These are phyloP conservation scores for Penicillium salamii DNA, from an alignment of 495 filamentous ascomycete species.

Conservation along the genomic window DNA sequence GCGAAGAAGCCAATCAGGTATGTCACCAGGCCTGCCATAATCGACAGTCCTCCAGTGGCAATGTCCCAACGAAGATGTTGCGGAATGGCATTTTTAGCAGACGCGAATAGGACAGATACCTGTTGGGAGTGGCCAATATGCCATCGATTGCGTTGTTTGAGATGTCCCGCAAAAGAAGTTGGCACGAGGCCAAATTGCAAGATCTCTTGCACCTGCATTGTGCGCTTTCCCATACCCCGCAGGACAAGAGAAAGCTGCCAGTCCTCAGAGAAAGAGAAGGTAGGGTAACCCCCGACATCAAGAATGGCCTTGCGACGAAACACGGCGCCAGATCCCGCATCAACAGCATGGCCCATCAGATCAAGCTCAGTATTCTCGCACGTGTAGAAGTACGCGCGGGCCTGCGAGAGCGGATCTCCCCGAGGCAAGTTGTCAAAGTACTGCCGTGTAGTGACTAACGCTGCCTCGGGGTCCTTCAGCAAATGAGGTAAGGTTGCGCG, in stretches of 20 bases:
- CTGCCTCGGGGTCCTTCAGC: constrained; percentile 30
- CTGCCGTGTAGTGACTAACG: constrained; percentile 34
- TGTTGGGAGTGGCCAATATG: constrained; percentile 39
- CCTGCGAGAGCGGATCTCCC: constrained; percentile 48
- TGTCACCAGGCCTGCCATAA: constrained; percentile 19
- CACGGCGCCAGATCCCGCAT: constrained; percentile 50
- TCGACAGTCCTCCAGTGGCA: constrained; percentile 22
- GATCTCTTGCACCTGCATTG: constrained; percentile 45
- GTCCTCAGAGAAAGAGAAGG: constrained; percentile 50
- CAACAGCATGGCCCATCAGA: constrained; percentile 20
- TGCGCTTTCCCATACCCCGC: constrained; percentile 40
- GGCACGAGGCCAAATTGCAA: constrained; percentile 54
- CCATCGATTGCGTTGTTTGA: constrained; percentile 51
- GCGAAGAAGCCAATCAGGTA: constrained; percentile 19
- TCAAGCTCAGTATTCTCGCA: constrained; percentile 33
- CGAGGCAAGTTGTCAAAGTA: constrained; percentile 52
- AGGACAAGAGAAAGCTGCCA: constrained; percentile 45
- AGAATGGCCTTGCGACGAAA: constrained; percentile 43
- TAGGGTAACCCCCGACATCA: constrained; percentile 48
- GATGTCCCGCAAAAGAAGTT: constrained; percentile 42
- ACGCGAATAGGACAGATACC: constrained; percentile 17
- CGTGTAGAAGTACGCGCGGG: constrained; percentile 40
- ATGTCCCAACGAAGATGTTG: constrained; percentile 23
- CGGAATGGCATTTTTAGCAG: constrained; percentile 10
- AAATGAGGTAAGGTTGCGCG: constrained; percentile 50